Base-by-base conservation (phyloP, 345 rosid genomes). In the Eucalyptus lansdowneana region DNA sequence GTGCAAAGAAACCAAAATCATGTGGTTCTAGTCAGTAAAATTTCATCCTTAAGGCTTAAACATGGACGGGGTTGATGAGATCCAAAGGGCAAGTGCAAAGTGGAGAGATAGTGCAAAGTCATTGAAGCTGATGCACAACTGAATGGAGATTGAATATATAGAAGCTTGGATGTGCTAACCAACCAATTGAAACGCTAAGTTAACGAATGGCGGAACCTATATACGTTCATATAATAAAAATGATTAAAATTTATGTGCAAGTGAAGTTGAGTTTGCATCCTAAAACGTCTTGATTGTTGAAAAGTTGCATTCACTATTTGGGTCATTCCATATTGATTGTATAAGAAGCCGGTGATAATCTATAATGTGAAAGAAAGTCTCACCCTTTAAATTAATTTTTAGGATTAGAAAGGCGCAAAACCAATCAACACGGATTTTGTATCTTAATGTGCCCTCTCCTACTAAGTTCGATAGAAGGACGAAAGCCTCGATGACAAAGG, bases 271-370 rank as follows among this genome's bases (percentile, higher is more conserved):
- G 21, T 65, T 65, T 65, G 14, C 0, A 0, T 14, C 21, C 21
- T n/a, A 65, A 15, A 65, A 72, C 3, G 3, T 37, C 22, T 37
- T 37, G 0, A 37, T 6, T 11, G 25, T 19, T 40, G 25, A 21
- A 72, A 42, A 0, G 42, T 56, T 25, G 7, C 13, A 0, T 1
- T 3, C 62, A 56, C 13, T 10, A 3, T 56, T 24, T 1, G 14
- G 13, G 1, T 56, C 62, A 56, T 56, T 1, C 0, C 1, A 56
- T 10, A 56, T 9, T 2, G 0, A 56, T 56, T 24, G 1, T 56
- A 56, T 24, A 22, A 24, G 1, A 13, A 56, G 62, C 3, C 1
- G 0, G 29, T 56, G 62, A 24, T 56, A 56, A 56, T 56, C 1
- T 24, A 56, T 56, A 56, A 21, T 47, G 4, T 47, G 49, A 56